Evolutionary conservation across 2,329 filamentous ascomycete species (phyloP).

Genomic region (Thelonectria blattea): DNA sequence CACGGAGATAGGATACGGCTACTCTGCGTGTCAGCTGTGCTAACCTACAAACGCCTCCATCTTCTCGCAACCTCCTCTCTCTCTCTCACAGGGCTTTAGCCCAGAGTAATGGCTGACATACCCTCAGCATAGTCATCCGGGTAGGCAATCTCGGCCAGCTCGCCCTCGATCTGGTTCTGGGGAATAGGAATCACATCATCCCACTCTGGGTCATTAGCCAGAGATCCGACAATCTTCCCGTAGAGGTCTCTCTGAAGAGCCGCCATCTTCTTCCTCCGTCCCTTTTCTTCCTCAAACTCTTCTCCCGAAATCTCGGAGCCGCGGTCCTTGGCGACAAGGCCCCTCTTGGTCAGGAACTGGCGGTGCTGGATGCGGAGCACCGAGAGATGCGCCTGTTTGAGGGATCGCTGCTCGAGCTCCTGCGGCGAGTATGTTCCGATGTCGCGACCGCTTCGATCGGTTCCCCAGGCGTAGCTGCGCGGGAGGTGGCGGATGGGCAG

Average conservation of each 20-base stretch:
- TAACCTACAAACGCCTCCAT: constrained; percentile 16
- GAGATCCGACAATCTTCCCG: constrained; percentile 52
- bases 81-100: constrained; percentile 1
- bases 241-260: constrained; percentile 58
- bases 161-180: constrained; percentile 80
- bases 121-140: constrained; percentile 85
- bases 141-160: constrained; percentile 93
- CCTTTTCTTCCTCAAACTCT: constrained; percentile 54
- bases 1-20: constrained; percentile 91
- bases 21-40: constrained; percentile 30
- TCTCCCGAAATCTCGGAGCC: constrained; percentile 42
- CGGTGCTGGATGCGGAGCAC: constrained; percentile 52
- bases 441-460: constrained; percentile 56
- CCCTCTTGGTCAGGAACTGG: constrained; percentile 50
- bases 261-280: constrained; percentile 58
- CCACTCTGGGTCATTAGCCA: constrained; percentile 75
- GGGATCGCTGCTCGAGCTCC: constrained; percentile 51
- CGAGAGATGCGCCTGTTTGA: constrained; percentile 51
- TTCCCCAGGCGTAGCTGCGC: constrained; percentile 54
- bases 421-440: constrained; percentile 55
- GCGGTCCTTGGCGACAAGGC: constrained; percentile 34
- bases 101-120: constrained; percentile 43
- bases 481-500: constrained; percentile 55
- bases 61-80: constrained; percentile 12
- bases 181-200: constrained; percentile 83